Evolutionary conservation across 768 basidiomycete species (phyloP).

Genomic region (Symmetrospora coprosmae): DNA sequence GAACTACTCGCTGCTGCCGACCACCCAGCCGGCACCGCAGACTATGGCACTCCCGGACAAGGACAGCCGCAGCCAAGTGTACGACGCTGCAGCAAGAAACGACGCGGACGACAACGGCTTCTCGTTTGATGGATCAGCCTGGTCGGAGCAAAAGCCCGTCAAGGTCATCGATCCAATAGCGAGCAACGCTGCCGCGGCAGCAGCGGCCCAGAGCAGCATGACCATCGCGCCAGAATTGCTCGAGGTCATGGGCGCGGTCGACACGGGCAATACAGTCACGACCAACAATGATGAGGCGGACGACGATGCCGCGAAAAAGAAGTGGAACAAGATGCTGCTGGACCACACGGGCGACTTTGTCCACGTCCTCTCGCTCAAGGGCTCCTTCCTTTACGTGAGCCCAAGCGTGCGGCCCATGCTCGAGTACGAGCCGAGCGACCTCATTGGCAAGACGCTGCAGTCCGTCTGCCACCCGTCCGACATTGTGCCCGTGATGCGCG

Average conservation of each 20-base stretch:
- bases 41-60: not conserved
- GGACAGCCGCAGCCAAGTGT: too few relatives aligned
- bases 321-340: constrained; percentile 40
- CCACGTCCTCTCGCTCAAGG: constrained; percentile 82
- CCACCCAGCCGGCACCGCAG: not conserved
- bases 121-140: not conserved
- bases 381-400: constrained; percentile 79
- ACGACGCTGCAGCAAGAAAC: not conserved
- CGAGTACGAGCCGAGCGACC: constrained; percentile 72
- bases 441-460: constrained; percentile 60
- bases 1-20: constrained; percentile 42
- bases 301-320: constrained; percentile 36
- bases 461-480: constrained; percentile 83
- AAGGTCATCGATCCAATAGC: not conserved
- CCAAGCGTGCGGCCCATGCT: constrained; percentile 63
- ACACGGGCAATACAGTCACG: too few relatives aligned
- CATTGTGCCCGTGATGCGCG: constrained; percentile 74
- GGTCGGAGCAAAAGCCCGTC: not conserved
- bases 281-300: constrained; percentile 30
- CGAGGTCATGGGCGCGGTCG: constrained; percentile 26
- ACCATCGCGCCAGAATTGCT: constrained; percentile 23
- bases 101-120: not conserved
- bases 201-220: constrained; percentile 25
- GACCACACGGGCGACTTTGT: constrained; percentile 54
- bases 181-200: constrained; percentile 11